These are phyloP conservation scores for Epichloe amarillans DNA, from an alignment of 2,329 filamentous ascomycete species.

Conservation along the genomic window DNA sequence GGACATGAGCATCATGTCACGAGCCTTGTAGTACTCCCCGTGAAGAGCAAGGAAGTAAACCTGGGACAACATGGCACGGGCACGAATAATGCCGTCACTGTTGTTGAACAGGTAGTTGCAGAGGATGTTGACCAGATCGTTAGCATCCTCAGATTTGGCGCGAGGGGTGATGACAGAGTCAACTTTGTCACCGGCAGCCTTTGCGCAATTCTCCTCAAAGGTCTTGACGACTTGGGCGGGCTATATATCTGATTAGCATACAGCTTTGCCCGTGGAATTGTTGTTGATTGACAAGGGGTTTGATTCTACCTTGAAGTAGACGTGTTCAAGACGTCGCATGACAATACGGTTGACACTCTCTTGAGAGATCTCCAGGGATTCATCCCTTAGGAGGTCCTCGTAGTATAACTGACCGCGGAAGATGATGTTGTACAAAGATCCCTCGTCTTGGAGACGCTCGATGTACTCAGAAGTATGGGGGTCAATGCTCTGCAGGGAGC, in stretches of 20 bases:
- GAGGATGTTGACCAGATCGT: slow-evolving; percentile 67
- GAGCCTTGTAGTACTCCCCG: slow-evolving; percentile 93
- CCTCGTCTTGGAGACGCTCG: slow-evolving; percentile 84
- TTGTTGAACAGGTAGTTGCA: slow-evolving; percentile 92
- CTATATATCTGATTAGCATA: slow-evolving; percentile 23
- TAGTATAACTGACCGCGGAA: slow-evolving; percentile 81
- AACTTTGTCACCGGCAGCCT: slow-evolving; percentile 53
- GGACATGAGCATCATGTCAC: slow-evolving; percentile 99
- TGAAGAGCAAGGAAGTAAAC: slow-evolving; percentile 97
- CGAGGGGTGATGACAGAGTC: slow-evolving; percentile 76
- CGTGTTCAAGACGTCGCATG: slow-evolving; percentile 87
- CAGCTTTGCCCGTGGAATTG: not conserved
- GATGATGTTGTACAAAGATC: slow-evolving; percentile 80
- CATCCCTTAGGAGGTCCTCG: slow-evolving; percentile 61
- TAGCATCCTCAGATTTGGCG: slow-evolving; percentile 51
- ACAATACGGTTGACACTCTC: slow-evolving; percentile 85
- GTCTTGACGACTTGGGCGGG: slow-evolving; percentile 86
- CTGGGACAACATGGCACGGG: slow-evolving; percentile 93
- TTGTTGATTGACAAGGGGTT: not conserved
- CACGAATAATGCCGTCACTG: slow-evolving; percentile 91
- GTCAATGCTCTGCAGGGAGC: slow-evolving; percentile 94
- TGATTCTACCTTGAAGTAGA: slow-evolving; percentile 80
- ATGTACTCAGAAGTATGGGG: slow-evolving; percentile 98
- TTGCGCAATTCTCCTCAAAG: slow-evolving; percentile 90
- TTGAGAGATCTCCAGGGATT: slow-evolving; percentile 60